These are phyloP conservation scores for Trametes coccinea DNA, from an alignment of 768 basidiomycete genomes.

Conservation along the genomic window DNA sequence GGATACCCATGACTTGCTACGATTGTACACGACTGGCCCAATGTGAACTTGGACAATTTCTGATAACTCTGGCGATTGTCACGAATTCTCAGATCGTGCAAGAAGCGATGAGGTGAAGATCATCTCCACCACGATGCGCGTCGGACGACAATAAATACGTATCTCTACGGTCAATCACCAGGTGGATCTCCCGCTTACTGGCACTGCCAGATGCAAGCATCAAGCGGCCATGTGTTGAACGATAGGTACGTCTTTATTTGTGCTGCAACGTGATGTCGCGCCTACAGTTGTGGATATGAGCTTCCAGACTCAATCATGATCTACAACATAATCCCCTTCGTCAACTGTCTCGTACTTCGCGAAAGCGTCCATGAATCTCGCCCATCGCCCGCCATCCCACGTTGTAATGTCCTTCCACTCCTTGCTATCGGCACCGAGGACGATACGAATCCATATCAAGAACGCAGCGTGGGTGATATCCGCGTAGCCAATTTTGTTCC, in stretches of 20 bases:
- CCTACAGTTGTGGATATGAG: too few relatives aligned
- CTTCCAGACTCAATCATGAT: not conserved
- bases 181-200: too few relatives aligned
- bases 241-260: too few relatives aligned
- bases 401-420: slow-evolving; percentile 36
- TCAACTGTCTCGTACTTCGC: slow-evolving; percentile 32
- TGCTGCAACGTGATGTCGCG: too few relatives aligned
- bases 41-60: slow-evolving; percentile 4
- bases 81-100: too few relatives aligned
- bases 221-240: too few relatives aligned
- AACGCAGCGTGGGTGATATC: slow-evolving; percentile 38
- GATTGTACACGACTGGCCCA: slow-evolving; percentile 4
- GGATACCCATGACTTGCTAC: slow-evolving; percentile 7
- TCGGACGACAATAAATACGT: too few relatives aligned
- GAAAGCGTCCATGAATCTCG: slow-evolving; percentile 33
- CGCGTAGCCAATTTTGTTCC: slow-evolving; percentile 35
- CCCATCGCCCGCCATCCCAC: slow-evolving; percentile 46
- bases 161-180: too few relatives aligned
- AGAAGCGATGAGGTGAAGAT: too few relatives aligned
- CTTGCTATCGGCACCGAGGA: slow-evolving; percentile 26
- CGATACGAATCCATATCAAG: slow-evolving; percentile 38
- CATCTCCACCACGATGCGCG: too few relatives aligned
- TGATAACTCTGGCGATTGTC: not conserved
- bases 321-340: not conserved
- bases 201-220: too few relatives aligned